Percentiles rank a stretch among this genome's conserved stretches.
Conservation (phyloP, 2,329 filamentous ascomycete genomes). For the Thelonectria blattea region DNA sequence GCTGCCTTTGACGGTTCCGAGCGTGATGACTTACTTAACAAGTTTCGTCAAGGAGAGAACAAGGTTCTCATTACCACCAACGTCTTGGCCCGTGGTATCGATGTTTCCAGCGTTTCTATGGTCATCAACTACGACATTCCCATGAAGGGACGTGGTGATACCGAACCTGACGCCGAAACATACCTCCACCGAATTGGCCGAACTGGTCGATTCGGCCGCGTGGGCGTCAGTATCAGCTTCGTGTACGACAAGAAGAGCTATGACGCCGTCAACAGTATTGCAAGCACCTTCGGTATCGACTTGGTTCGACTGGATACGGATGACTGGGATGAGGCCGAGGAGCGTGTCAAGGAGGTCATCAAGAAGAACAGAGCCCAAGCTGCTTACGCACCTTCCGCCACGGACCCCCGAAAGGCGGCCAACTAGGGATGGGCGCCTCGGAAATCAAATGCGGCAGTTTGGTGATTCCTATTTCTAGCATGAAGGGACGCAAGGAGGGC, state of each 20-base stretch:
- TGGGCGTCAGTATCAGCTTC: constrained; percentile 94
- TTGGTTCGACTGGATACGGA: constrained; percentile 81
- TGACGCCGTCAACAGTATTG: constrained; percentile 79
- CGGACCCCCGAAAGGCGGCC: constrained; percentile 43
- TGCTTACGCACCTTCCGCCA: constrained; percentile 56
- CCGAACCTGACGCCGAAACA: constrained; percentile 88
- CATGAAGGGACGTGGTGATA: constrained; percentile 76
- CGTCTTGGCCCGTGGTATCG: constrained; percentile 93
- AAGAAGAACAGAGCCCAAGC: constrained; percentile 70
- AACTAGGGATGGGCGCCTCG: constrained; percentile 38
- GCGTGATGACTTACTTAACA: constrained; percentile 82
- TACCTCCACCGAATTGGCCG: constrained; percentile 98
- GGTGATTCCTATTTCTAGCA: neutral
- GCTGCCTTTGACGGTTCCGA: constrained; percentile 84
- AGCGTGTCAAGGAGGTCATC: constrained; percentile 80
- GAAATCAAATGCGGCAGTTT: neutral
- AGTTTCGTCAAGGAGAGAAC: constrained; percentile 83
- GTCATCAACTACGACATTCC: constrained; percentile 96
- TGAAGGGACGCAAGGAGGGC: neutral
- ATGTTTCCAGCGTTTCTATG: constrained; percentile 90
- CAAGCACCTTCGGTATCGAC: constrained; percentile 78
- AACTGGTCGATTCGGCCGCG: constrained; percentile 94
- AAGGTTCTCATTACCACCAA: constrained; percentile 99
- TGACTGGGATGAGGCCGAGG: constrained; percentile 92
- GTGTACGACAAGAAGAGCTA: constrained; percentile 87